A percentile compares a stretch with the other conserved stretches of the same genome.
Conservation (phyloP, 2,329 filamentous ascomycete species). For the Aspergillus sp. region DNA sequence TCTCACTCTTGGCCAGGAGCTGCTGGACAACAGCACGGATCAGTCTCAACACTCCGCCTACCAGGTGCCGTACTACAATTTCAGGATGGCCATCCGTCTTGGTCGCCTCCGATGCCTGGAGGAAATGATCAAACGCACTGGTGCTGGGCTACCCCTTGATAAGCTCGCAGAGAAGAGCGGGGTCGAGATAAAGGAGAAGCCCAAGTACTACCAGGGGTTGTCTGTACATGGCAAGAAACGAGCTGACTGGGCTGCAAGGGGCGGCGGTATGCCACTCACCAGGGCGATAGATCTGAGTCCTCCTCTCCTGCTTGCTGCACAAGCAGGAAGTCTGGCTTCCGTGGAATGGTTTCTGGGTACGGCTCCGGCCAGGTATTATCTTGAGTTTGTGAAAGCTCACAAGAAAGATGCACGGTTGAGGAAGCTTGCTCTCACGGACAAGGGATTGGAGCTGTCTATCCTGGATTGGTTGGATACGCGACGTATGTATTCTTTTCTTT, state of each 20-base stretch:
- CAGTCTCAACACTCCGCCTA: slow-evolving; percentile 11
- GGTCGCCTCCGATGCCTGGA: slow-evolving; percentile 45
- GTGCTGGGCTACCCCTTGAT: slow-evolving; percentile 71
- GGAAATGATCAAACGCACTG: slow-evolving; percentile 67
- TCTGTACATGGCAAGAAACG: slow-evolving; percentile 76
- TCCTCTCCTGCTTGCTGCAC: slow-evolving; percentile 40
- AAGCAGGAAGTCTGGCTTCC: slow-evolving; percentile 62
- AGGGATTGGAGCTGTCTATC: slow-evolving; percentile 17
- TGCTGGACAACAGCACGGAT: slow-evolving; percentile 19
- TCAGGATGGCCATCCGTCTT: slow-evolving; percentile 49
- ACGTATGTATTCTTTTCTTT: slow-evolving; percentile 55
- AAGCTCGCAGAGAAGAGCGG: slow-evolving; percentile 69
- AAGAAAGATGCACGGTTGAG: slow-evolving; percentile 66
- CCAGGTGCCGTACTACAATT: slow-evolving; percentile 30
- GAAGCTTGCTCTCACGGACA: slow-evolving; percentile 58
- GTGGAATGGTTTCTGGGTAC: slow-evolving; percentile 80
- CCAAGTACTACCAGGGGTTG: slow-evolving; percentile 76
- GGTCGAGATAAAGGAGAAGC: slow-evolving; percentile 65
- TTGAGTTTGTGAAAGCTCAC: slow-evolving; percentile 68
- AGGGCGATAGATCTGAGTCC: slow-evolving; percentile 17
- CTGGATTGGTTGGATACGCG: slow-evolving; percentile 37
- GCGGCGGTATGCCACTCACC: slow-evolving; percentile 41
- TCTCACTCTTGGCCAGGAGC: slow-evolving; percentile 54
- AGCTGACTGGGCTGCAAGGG: slow-evolving; percentile 73
- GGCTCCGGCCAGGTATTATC: slow-evolving; percentile 68